Conservation (phyloP, 163 green algal species). For the Prototheca cutis region DNA sequence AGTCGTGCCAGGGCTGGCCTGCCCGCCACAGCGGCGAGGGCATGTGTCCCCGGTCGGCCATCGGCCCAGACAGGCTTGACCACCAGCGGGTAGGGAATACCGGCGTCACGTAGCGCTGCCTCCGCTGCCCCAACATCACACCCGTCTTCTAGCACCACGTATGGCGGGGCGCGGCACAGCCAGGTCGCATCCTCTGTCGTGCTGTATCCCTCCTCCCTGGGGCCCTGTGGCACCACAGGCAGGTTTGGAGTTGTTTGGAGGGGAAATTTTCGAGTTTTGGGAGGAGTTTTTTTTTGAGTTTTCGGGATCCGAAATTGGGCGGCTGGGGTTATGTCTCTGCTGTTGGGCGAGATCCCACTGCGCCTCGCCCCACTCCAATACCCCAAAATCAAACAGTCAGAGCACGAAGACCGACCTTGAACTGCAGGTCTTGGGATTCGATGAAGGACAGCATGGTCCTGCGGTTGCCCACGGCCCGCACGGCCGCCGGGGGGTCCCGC, state of each 20-base stretch:
- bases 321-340: no score
- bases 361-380: no score
- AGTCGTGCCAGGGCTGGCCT: not conserved
- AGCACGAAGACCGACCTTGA: constrained; percentile 13
- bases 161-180: constrained; percentile 4
- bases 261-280: no score
- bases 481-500: constrained; percentile 14
- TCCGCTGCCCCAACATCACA: constrained; percentile 1
- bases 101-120: constrained; percentile 6
- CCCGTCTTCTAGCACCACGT: constrained; percentile 7
- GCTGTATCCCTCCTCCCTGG: no score
- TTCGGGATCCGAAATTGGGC: no score
- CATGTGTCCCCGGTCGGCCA: constrained; percentile 32
- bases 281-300: no score
- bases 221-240: no score
- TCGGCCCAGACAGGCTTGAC: constrained; percentile 43
- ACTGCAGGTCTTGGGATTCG: constrained; percentile 9
- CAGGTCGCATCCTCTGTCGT: no score
- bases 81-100: constrained; percentile 30
- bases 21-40: constrained; percentile 21
- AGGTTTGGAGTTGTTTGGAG: no score
- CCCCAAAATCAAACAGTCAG: no score
- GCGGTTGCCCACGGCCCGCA: constrained; percentile 16
- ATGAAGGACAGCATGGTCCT: constrained; percentile 26
- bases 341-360: no score